Percentiles rank a stretch among this genome's conserved stretches.
These are phyloP conservation scores for Kernera saxatilis DNA, from an alignment of 345 rosid genomes.

Conservation along the genomic window DNA sequence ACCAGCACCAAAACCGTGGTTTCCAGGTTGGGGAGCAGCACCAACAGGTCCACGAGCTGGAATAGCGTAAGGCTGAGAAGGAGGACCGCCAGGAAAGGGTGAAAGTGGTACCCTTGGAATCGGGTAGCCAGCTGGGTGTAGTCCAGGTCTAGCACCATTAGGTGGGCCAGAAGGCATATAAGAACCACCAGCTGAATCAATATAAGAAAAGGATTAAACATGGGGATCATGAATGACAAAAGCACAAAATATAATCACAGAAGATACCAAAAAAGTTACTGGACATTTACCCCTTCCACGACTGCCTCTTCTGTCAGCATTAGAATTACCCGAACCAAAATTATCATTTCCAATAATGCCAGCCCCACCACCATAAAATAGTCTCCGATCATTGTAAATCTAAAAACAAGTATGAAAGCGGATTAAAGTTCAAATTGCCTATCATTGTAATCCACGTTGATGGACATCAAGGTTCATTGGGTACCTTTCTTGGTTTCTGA, in stretches of 20 bases:
- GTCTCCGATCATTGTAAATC: constrained; percentile 94
- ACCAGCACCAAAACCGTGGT: constrained; percentile 86
- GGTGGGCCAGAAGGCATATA: constrained; percentile 73
- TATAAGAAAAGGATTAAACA: not conserved
- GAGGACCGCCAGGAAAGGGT: constrained; percentile 75
- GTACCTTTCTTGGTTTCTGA: constrained; percentile 97
- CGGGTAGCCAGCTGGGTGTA: constrained; percentile 85
- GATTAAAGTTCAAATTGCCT: not conserved
- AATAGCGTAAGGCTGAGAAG: constrained; percentile 93
- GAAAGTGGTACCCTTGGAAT: constrained; percentile 80
- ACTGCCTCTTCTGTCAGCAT: constrained; percentile 78
- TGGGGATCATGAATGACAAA: not conserved
- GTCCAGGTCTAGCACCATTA: constrained; percentile 85
- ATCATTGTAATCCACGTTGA: not conserved
- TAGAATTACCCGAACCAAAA: constrained; percentile 57
- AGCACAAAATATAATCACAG: not conserved
- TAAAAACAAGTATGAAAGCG: constrained; percentile 21
- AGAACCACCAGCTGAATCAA: constrained; percentile 48
- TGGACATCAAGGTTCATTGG: not conserved
- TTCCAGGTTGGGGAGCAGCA: constrained; percentile 78
- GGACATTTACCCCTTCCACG: constrained; percentile 66
- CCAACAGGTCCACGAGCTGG: constrained; percentile 98
- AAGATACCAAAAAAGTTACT: constrained; percentile 1
- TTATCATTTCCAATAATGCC: constrained; percentile 72
- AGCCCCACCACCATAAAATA: constrained; percentile 77